Conservation (phyloP, 2,329 filamentous ascomycete genomes). For the Setomelanomma holmii region DNA sequence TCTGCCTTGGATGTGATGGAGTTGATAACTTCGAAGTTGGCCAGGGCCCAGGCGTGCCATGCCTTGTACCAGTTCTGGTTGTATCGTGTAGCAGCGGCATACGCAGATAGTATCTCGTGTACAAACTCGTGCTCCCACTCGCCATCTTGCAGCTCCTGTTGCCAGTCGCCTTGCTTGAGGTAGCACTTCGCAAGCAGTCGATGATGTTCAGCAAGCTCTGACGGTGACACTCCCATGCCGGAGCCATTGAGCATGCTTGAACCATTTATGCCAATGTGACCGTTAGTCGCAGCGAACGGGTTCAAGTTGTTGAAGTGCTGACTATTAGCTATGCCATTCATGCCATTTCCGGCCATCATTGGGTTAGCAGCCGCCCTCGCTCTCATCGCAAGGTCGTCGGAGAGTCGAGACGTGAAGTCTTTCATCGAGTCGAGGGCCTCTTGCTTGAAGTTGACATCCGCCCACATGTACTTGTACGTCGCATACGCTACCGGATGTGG, state of each 20-base stretch:
- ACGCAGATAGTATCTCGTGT: slow-evolving; percentile 87
- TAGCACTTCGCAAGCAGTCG: slow-evolving; percentile 92
- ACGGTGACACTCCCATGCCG: slow-evolving; percentile 34
- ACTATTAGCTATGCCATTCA: slow-evolving; percentile 55
- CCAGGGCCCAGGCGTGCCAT: slow-evolving; percentile 98
- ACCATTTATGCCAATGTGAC: slow-evolving; percentile 58
- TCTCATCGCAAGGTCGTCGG: slow-evolving; percentile 62
- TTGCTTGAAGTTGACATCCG: slow-evolving; percentile 58
- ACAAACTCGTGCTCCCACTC: slow-evolving; percentile 90
- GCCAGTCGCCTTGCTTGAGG: slow-evolving; percentile 95
- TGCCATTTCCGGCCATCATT: slow-evolving; percentile 39
- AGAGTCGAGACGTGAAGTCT: slow-evolving; percentile 66
- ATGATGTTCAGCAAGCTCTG: slow-evolving; percentile 61
- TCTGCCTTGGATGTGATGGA: slow-evolving; percentile 73
- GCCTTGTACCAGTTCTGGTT: slow-evolving; percentile 98
- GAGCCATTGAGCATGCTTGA: slow-evolving; percentile 39
- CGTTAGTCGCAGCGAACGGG: slow-evolving; percentile 53
- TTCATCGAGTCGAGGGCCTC: slow-evolving; percentile 63
- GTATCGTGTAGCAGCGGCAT: slow-evolving; percentile 89
- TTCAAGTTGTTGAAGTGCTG: slow-evolving; percentile 46
- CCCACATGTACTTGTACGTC: slow-evolving; percentile 97
- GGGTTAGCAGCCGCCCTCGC: slow-evolving; percentile 45
- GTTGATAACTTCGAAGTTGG: slow-evolving; percentile 98
- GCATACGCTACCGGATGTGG: slow-evolving; percentile 89
- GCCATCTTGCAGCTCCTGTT: slow-evolving; percentile 81